Conservation (phyloP, 1,284 basidiomycete genomes). For the Malassezia globosa region DNA sequence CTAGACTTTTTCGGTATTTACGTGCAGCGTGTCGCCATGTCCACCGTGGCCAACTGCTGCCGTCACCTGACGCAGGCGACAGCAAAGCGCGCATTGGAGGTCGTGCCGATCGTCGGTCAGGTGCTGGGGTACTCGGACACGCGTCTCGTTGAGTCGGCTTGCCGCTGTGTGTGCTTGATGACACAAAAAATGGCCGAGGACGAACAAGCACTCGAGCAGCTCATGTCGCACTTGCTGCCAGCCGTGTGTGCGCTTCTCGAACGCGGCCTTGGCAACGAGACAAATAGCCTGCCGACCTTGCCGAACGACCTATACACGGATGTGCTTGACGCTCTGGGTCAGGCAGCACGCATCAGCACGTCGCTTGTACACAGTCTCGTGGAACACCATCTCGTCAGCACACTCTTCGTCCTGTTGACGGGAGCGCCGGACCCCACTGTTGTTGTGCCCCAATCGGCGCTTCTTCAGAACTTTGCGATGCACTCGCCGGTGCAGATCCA, state of each 20-base stretch:
- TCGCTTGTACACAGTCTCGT: constrained; percentile 33
- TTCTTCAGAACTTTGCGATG: constrained; percentile 92
- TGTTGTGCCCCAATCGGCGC: constrained; percentile 50
- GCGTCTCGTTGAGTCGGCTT: constrained; percentile 42
- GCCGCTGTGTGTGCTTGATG: constrained; percentile 37
- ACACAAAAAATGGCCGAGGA: constrained; percentile 32
- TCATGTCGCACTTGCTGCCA: constrained; percentile 27
- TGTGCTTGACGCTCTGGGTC: constrained; percentile 35
- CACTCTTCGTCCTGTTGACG: constrained; percentile 40
- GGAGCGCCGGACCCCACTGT: constrained; percentile 22
- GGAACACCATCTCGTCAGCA: constrained; percentile 40
- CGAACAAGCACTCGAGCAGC: constrained; percentile 34
- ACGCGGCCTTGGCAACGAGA: constrained; percentile 21
- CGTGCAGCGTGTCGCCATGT: constrained; percentile 45
- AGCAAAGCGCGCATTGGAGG: constrained; percentile 20
- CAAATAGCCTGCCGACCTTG: constrained; percentile 26
- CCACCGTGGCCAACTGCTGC: constrained; percentile 41
- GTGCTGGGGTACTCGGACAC: constrained; percentile 40
- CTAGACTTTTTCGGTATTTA: constrained; percentile 47
- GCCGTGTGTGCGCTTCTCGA: constrained; percentile 34
- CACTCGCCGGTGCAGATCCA: constrained; percentile 67
- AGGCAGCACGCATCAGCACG: constrained; percentile 30
- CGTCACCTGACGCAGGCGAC: constrained; percentile 32
- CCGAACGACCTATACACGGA: constrained; percentile 32
- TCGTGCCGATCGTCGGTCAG: constrained; percentile 39